Evolutionary conservation across 2,329 filamentous ascomycete genomes (phyloP), one percentile per base, ranked within the genome.

Genomic region (Anthostomella pinea): DNA sequence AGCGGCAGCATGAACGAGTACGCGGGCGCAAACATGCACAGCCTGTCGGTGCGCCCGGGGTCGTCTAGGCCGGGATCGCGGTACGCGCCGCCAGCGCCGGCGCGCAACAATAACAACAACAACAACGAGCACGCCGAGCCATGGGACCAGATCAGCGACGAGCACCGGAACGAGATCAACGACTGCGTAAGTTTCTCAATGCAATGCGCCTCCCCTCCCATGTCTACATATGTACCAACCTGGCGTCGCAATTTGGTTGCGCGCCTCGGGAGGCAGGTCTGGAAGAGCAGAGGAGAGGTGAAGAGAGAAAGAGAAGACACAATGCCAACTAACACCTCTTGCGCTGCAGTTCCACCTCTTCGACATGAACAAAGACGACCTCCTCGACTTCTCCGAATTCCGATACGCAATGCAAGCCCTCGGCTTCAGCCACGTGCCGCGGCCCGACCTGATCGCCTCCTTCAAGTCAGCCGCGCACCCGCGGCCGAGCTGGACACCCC

Each of bases 351-450:
- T 97, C 66, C 83, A 83, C 45, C 81, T 97, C 49, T 97, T 98
- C 73, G 93, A 97, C 63, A 85, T 95, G 57, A 91, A 97, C 73
- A 91, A 94, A 63, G 90, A 97, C 68, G 79, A 83, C 30, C 82
- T 86, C 64, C 87, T 98, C 59, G 91, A 97, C 70, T 97, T 95
- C 72, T 93, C 97, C 69, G 93, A 98, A 68, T 87, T 97, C 62
- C 91, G 93, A 65, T 93, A 97, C 67, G 89, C 91, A 43, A 83
- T 97, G 55, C 93, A 94, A 62, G 93, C 93, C 3, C 81, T 98
- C 1, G 93, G 93, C 48, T 97, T 97, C 69, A 53, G 49, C 17
- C 88, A 94, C 56, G 73, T 95, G 32, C 77, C 87, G 41, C 95
- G 95, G 63, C 72, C 81, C 45, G 88, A 95, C 53, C 88, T 95